A percentile compares a stretch with the other conserved stretches of the same genome.
These are phyloP conservation scores for Mortierella alpina DNA, from an alignment of 192 early-diverging fungal genomes.

Conservation along the genomic window DNA sequence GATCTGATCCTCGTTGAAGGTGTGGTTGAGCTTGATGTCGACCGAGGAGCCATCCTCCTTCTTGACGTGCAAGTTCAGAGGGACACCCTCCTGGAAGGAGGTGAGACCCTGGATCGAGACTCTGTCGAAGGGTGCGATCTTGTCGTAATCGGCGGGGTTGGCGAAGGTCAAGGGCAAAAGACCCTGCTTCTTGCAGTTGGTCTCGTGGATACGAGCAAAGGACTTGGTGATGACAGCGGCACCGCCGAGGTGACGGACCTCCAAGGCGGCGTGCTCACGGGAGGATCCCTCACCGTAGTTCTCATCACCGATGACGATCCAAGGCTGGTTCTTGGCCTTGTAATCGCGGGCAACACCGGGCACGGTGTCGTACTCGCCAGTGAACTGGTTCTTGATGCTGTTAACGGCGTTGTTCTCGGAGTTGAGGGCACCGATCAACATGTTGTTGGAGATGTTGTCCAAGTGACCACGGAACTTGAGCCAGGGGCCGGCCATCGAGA, in stretches of 20 bases:
- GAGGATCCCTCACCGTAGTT: slow-evolving; percentile 99
- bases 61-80: slow-evolving; percentile 85
- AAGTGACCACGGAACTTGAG: slow-evolving; percentile 97
- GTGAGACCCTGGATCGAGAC: slow-evolving; percentile 90
- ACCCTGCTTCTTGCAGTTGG: slow-evolving; percentile 99
- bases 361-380: slow-evolving; percentile 86
- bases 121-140: slow-evolving; percentile 87
- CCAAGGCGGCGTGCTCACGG: slow-evolving; percentile 98
- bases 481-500: slow-evolving; percentile 92
- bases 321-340: slow-evolving; percentile 84
- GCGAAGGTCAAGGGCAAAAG: slow-evolving; percentile 96
- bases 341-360: slow-evolving; percentile 94
- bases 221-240: slow-evolving; percentile 94
- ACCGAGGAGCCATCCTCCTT: slow-evolving; percentile 82
- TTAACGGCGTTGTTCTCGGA: slow-evolving; percentile 85
- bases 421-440: slow-evolving; percentile 98
- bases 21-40: slow-evolving; percentile 93
- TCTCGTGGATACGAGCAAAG: slow-evolving; percentile 99
- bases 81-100: slow-evolving; percentile 83
- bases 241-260: slow-evolving; percentile 95
- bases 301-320: slow-evolving; percentile 98
- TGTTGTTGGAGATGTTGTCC: slow-evolving; percentile 99
- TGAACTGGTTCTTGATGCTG: slow-evolving; percentile 77
- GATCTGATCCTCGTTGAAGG: slow-evolving; percentile 99
- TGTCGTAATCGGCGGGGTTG: slow-evolving; percentile 94